Conservation (phyloP, 1,284 basidiomycete species). For the Rhodotorula sp. region DNA sequence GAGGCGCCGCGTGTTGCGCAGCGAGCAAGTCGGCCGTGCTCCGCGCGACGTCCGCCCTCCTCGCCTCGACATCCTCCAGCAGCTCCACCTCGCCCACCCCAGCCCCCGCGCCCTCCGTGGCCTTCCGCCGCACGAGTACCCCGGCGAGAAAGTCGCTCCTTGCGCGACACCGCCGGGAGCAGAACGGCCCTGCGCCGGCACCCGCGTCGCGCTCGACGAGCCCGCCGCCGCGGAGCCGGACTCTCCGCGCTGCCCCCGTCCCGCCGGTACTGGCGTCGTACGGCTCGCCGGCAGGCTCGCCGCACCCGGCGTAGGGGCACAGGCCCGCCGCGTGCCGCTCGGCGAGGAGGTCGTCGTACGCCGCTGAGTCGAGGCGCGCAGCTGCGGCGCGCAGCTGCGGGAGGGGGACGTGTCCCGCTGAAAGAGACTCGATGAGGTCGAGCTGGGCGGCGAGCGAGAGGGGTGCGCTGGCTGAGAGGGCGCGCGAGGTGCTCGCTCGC, state of each 20-base stretch:
- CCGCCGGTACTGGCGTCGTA: conserved; percentile 9
- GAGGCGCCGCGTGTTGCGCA: background rate
- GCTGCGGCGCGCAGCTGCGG: conserved; percentile 5
- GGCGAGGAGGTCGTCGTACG: conserved; percentile 27
- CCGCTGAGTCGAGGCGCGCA: conserved; percentile 1
- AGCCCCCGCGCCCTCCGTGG: background rate
- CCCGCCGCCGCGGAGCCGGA: conserved; percentile 9
- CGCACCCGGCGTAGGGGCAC: conserved; percentile 30
- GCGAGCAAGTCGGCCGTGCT: conserved; percentile 9
- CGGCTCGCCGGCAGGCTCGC: background rate
- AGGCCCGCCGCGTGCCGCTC: conserved; percentile 25
- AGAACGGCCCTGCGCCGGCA: conserved; percentile 23
- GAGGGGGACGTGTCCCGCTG: background rate
- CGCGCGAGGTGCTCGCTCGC: background rate
- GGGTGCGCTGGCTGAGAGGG: background rate
- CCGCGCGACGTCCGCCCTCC: conserved; percentile 13
- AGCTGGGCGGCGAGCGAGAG: background rate
- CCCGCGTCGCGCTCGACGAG: background rate
- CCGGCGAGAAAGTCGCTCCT: conserved; percentile 13
- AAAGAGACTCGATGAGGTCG: background rate
- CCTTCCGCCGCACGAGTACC: background rate
- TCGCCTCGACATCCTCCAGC: conserved; percentile 33
- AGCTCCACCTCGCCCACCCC: conserved; percentile 1
- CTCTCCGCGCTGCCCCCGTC: background rate
- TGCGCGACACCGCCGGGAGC: conserved; percentile 15